Evolutionary conservation across 768 basidiomycete genomes (phyloP).

Genomic region (Lentinula raphanica): DNA sequence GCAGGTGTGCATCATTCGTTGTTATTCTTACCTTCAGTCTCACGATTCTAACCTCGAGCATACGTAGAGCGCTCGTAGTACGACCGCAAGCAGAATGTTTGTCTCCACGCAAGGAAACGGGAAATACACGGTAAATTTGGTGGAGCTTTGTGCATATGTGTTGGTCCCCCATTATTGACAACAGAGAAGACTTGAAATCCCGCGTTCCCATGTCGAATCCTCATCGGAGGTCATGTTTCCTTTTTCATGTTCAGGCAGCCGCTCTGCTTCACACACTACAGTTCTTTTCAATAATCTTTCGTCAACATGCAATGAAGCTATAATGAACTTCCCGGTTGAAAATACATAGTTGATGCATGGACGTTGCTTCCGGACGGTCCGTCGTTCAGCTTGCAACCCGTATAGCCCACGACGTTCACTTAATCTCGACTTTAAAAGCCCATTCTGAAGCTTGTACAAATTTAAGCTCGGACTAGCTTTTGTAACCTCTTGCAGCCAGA

Average conservation of each 20-base stretch:
- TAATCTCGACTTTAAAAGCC: not conserved
- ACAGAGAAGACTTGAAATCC: not conserved
- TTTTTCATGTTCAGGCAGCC: not conserved
- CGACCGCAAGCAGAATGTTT: not conserved
- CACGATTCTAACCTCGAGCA: not conserved
- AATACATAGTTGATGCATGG: not conserved
- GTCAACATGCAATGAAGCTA: not conserved
- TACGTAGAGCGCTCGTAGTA: not conserved
- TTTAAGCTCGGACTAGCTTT: not conserved
- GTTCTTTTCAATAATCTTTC: not conserved
- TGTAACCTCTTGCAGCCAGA: not conserved
- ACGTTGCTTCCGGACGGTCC: not conserved
- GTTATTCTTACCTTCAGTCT: not conserved
- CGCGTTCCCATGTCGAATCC: not conserved
- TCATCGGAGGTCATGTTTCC: not conserved
- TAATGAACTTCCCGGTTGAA: not conserved
- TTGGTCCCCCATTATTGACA: not conserved
- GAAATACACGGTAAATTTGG: not conserved
- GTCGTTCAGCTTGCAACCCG: not conserved
- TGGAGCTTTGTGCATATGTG: not conserved
- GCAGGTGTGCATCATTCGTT: not conserved
- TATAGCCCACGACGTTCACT: not conserved
- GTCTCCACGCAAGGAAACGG: not conserved
- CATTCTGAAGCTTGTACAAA: not conserved
- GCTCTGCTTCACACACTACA: not conserved